phyloP scores from a whole-genome alignment of 2,329 filamentous ascomycete species.

The Ascochyta fabae region DNA sequence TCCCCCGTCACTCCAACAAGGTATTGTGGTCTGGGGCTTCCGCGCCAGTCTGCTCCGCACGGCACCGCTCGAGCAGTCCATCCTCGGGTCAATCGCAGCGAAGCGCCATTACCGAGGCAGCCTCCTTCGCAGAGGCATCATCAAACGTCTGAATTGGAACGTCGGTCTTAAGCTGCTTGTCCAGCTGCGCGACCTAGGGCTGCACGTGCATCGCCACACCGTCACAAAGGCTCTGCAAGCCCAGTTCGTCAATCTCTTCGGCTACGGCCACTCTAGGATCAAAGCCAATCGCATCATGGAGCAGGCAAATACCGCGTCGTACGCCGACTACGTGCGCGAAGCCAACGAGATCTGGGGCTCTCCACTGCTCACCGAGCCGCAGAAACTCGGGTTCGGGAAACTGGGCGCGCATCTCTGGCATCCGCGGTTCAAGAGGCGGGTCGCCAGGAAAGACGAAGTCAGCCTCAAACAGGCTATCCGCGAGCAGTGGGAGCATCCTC shows the following conservation, averaged over 20 bases:
- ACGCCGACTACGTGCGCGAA: constrained; percentile 32
- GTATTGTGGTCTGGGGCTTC: constrained; percentile 46
- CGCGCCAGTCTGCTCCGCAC: constrained; percentile 35
- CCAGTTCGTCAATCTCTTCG: constrained; percentile 41
- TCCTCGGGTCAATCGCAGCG: constrained; percentile 20
- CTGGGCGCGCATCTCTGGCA: constrained; percentile 3
- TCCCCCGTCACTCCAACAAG: constrained; percentile 32
- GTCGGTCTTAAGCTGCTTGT: constrained; percentile 37
- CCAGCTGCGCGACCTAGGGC: constrained; percentile 37
- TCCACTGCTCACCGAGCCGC: constrained; percentile 33
- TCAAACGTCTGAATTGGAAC: constrained; percentile 36
- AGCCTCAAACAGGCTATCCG: constrained; percentile 1
- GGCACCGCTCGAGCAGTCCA: constrained; percentile 32
- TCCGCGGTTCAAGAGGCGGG: constrained; percentile 1
- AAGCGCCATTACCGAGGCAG: constrained; percentile 37
- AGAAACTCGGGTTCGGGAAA: constrained; percentile 1
- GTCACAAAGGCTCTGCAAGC: constrained; percentile 37
- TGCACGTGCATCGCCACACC: constrained; percentile 33
- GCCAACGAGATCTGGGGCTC: constrained; percentile 42
- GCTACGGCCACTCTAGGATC: constrained; percentile 26
- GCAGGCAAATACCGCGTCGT: constrained; percentile 26
- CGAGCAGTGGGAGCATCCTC: not conserved
- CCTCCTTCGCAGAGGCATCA: constrained; percentile 23
- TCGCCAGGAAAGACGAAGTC: not conserved
- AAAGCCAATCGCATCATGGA: constrained; percentile 38